A percentile compares a stretch with the other conserved stretches of the same genome.
These are phyloP conservation scores for Coniochaeta sp. DNA, from an alignment of 2,329 filamentous ascomycete species.

Conservation along the genomic window DNA sequence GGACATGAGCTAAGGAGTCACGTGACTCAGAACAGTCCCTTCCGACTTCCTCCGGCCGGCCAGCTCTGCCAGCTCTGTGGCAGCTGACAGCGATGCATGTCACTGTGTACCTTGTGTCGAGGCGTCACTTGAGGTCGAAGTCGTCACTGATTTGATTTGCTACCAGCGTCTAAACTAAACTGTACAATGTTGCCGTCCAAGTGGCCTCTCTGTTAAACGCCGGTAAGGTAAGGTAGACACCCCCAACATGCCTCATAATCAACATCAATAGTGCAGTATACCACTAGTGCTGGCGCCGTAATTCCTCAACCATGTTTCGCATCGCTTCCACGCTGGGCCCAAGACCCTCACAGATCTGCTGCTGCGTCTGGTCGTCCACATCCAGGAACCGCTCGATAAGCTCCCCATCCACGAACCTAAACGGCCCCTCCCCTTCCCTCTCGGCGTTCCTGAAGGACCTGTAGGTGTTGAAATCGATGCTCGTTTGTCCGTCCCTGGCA, in stretches of 20 bases:
- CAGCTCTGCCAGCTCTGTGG: background rate
- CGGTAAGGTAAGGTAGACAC: background rate
- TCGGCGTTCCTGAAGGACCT: constrained; percentile 73
- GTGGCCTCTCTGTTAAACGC: background rate
- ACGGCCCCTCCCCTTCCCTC: constrained; percentile 65
- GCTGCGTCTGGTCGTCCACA: constrained; percentile 50
- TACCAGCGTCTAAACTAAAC: background rate
- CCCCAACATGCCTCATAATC: background rate
- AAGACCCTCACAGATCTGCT: constrained; percentile 43
- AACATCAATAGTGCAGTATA: background rate
- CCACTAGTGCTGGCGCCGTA: constrained; percentile 51
- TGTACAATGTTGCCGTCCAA: background rate
- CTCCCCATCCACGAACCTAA: constrained; percentile 87
- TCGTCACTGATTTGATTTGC: background rate
- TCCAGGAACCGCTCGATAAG: constrained; percentile 80
- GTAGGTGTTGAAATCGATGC: constrained; percentile 70
- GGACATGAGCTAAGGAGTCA: constrained; percentile 19
- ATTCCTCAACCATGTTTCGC: constrained; percentile 52
- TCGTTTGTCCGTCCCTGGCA: constrained; percentile 8
- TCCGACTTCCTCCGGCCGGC: background rate
- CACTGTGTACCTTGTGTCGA: background rate
- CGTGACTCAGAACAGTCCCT: constrained; percentile 4
- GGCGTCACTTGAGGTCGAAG: background rate
- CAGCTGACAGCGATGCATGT: background rate
- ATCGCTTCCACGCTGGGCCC: constrained; percentile 57